Evolutionary conservation across 192 early-diverging fungal species (phyloP).

Genomic region (Coemansia sp.): DNA sequence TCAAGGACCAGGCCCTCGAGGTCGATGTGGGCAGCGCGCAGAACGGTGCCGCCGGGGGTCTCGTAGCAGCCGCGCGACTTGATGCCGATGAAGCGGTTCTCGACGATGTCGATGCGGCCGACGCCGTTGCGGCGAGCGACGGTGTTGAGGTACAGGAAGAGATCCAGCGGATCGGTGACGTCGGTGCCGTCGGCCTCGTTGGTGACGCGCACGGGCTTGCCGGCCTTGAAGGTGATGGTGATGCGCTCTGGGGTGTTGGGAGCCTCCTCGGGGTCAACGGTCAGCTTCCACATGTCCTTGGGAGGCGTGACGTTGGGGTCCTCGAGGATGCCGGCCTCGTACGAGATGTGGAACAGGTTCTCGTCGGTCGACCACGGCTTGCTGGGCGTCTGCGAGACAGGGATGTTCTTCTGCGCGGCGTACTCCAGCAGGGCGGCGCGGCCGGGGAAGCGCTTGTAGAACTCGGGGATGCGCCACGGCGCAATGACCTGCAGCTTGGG

Average conservation of each 20-base stretch:
- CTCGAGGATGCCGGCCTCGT: conserved; percentile 97
- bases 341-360: conserved; percentile 99
- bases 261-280: conserved; percentile 93
- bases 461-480: conserved; percentile 93
- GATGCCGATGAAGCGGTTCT: conserved; percentile 98
- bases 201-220: conserved; percentile 84
- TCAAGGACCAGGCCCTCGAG: conserved; percentile 93
- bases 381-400: conserved; percentile 90
- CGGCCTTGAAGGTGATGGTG: conserved; percentile 82
- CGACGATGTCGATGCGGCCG: conserved; percentile 98
- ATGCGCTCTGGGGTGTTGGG: conserved; percentile 95
- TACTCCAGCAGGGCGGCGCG: conserved; percentile 88
- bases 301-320: conserved; percentile 95
- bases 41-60: conserved; percentile 95
- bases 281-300: conserved; percentile 99
- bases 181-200: conserved; percentile 74
- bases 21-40: conserved; percentile 93
- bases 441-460: conserved; percentile 94
- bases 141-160: conserved; percentile 96
- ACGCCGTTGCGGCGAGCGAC: conserved; percentile 95
- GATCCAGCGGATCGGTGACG: conserved; percentile 66
- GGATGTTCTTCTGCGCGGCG: conserved; percentile 84
- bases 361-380: conserved; percentile 99
- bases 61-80: conserved; percentile 99
- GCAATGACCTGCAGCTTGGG: conserved; percentile 95